Percentiles rank a stretch among this genome's conserved stretches.
Conservation (phyloP, 106 monocot genomes). For the Amphibolis antarctica region DNA sequence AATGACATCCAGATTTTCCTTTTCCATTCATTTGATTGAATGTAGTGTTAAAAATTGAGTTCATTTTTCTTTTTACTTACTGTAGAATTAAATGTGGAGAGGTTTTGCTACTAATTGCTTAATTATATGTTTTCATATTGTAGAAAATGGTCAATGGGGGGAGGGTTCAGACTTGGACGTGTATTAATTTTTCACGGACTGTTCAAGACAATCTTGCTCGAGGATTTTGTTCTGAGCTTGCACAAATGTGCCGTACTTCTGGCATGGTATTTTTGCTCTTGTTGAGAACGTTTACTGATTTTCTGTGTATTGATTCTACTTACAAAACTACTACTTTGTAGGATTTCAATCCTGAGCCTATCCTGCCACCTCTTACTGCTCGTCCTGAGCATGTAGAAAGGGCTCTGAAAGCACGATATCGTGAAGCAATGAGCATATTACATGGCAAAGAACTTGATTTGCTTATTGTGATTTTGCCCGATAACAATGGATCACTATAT, state of each 20-base stretch:
- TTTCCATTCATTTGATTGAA: no score
- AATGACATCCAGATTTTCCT: no score
- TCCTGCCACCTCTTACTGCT: slow-evolving; percentile 38
- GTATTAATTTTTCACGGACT: slow-evolving; percentile 60
- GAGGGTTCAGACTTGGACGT: slow-evolving; percentile 58
- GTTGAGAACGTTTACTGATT: no score
- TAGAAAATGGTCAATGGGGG: slow-evolving; percentile 90
- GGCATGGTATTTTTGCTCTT: slow-evolving; percentile 50
- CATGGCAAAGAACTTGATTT: slow-evolving; percentile 65
- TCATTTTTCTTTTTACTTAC: no score
- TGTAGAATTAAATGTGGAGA: no score
- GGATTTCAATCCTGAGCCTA: slow-evolving; percentile 67
- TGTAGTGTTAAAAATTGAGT: no score
- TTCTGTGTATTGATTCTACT: no score
- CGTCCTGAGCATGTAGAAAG: slow-evolving; percentile 75
- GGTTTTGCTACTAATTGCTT: no score
- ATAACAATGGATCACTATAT: slow-evolving; percentile 91
- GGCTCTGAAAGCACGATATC: slow-evolving; percentile 47
- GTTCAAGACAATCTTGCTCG: slow-evolving; percentile 44
- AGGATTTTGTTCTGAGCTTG: slow-evolving; percentile 59
- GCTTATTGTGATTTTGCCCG: slow-evolving; percentile 79
- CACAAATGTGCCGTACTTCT: slow-evolving; percentile 66
- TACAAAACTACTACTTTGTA: no score
- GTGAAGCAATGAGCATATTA: slow-evolving; percentile 45
- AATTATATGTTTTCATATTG: background rate